Evolutionary conservation across 2,329 filamentous ascomycete genomes (phyloP).

Genomic region (Ophiocordyceps camponoti-leonardi): DNA sequence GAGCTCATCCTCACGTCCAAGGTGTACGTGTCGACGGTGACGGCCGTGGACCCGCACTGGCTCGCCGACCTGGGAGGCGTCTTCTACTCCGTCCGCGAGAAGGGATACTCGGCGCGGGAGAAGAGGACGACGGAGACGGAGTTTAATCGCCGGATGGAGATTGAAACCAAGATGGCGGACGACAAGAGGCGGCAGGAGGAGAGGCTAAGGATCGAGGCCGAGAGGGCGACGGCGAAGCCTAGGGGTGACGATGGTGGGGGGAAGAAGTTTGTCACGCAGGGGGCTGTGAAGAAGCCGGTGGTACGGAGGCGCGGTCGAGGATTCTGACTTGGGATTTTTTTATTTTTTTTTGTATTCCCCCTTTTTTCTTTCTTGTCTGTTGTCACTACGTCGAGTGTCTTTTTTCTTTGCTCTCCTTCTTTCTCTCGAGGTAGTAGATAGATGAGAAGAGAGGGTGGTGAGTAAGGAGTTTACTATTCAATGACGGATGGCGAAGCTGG

Average conservation of each 20-base stretch:
- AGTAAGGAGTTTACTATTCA: slow-evolving; percentile 2
- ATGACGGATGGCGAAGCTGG: slow-evolving; percentile 40
- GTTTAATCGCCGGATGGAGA: slow-evolving; percentile 85
- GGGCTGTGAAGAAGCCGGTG: slow-evolving; percentile 43
- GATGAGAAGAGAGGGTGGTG: not conserved
- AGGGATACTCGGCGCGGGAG: slow-evolving; percentile 78
- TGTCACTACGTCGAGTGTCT: no score
- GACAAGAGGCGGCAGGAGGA: slow-evolving; percentile 57
- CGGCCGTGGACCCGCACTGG: slow-evolving; percentile 86
- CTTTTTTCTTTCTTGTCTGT: not conserved
- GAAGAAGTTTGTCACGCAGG: slow-evolving; percentile 44
- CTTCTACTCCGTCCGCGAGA: slow-evolving; percentile 27
- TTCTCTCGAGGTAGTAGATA: not conserved
- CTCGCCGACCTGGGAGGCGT: slow-evolving; percentile 56
- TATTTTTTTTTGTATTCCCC: no score
- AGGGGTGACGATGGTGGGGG: slow-evolving; percentile 14
- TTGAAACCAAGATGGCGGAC: slow-evolving; percentile 79
- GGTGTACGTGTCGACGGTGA: slow-evolving; percentile 97
- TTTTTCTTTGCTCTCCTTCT: not conserved
- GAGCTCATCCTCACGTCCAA: slow-evolving; percentile 82
- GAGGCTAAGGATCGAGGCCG: slow-evolving; percentile 30
- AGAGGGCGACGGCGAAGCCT: slow-evolving; percentile 20
- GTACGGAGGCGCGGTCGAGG: slow-evolving; percentile 38
- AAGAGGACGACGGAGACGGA: slow-evolving; percentile 79
- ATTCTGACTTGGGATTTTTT: slow-evolving; percentile 16